phyloP scores from a whole-genome alignment of 805 yeast genomes.

The Candida verbasci region DNA sequence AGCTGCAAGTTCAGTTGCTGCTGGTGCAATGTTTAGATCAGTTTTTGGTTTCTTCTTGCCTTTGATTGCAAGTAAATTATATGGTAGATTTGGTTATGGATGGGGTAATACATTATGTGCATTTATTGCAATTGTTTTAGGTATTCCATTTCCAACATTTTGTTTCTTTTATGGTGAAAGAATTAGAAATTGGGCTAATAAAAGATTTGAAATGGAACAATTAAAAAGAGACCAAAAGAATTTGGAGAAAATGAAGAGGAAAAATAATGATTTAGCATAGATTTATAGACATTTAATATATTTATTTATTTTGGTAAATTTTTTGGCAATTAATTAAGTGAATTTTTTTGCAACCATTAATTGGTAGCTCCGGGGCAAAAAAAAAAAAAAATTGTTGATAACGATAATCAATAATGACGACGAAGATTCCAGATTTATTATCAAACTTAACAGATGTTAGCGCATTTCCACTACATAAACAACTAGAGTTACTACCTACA shows the following conservation, averaged over 20 bases:
- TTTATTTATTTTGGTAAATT: background rate
- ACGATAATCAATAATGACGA: too few species aligned
- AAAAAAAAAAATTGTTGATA: background rate
- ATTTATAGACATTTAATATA: background rate
- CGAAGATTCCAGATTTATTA: too few species aligned
- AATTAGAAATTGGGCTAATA: conserved; percentile 31
- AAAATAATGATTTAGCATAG: conserved; percentile 6
- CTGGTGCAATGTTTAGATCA: conserved; percentile 38
- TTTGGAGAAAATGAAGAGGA: conserved; percentile 14
- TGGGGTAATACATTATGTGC: conserved; percentile 41
- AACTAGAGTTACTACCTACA: conserved; percentile 26
- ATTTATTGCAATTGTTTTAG: conserved; percentile 27
- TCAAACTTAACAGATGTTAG: too few species aligned
- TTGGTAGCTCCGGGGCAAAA: conserved; percentile 1
- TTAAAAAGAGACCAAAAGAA: conserved; percentile 18
- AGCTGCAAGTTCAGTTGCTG: conserved; percentile 38
- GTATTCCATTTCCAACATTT: conserved; percentile 35
- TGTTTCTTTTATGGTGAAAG: conserved; percentile 34
- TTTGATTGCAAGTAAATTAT: conserved; percentile 33
- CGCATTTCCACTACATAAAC: conserved; percentile 18
- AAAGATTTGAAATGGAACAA: conserved; percentile 20
- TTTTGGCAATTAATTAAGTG: background rate
- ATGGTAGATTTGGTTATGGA: conserved; percentile 29
- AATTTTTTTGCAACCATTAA: background rate
- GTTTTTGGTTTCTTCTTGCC: conserved; percentile 37